Base-by-base conservation (phyloP, 768 basidiomycete species). In the Lactifluus echinatus region DNA sequence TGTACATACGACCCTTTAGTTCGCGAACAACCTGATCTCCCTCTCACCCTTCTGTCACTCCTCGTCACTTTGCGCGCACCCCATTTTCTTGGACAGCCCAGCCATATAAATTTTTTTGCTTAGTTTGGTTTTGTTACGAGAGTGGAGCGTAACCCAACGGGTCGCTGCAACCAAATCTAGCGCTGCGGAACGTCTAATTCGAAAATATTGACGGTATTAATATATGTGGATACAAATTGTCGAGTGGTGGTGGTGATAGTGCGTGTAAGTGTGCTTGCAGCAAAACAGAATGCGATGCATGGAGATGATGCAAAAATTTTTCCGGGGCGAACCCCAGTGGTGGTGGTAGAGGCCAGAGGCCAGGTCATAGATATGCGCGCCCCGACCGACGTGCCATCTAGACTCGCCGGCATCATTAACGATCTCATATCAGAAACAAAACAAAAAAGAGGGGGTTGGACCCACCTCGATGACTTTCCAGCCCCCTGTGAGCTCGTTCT, bases 401-500 rank as follows among this genome's bases (percentile, higher is more conserved):
- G 2, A 50, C 14, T 49, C 28, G 26, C 6, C 59, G 11, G n/a
- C 47, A n/a, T 44, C 34, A 66, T 57, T 14, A 55, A 21, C 42
- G 46, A 36, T 11, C 17, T 15, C 39, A 17, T 23, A 21, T 17
- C 8, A 19, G 17, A 26, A 46, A 28, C n/a, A n/a, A 19, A 19
- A n/a, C 5, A 2, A 40, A 40, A n/a, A 15, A 11, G 24, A 34
- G 40, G 24, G 28, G 39, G n/a, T n/a, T n/a, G n/a, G 15, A 73
- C 81, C 50, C 67, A 93, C 93, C 84, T 98, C 95, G 26, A 97
- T 79, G 51, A 98, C 82, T 72, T 97, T 98, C 95, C 96, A 99
- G 12, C 96, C 96, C 42, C 91, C 93, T 0, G 96, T 99, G 44
- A 96, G 76, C 69, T 93, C 90, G 68, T 98, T 89, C 28, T 83